Evolutionary conservation across 2,329 filamentous ascomycete species (phyloP), one percentile per base, ranked within the genome.

Genomic region (Colletotrichum somersetense): DNA sequence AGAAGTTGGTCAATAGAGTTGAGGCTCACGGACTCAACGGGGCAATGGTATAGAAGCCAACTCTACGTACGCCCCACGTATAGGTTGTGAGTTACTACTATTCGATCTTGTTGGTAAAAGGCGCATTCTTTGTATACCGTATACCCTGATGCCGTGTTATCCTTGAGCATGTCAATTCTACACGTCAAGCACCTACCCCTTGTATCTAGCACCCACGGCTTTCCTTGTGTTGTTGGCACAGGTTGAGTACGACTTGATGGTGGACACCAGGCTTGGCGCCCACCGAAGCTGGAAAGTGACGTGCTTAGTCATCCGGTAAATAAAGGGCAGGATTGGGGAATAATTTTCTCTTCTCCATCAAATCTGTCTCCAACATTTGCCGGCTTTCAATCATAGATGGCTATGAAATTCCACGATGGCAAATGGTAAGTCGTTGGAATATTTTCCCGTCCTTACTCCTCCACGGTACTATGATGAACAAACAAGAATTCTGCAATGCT

Each of bases 1-100:
- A 98, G 90, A 95, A 94, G 82, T 85, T 98, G 79, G 89, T 98
- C 33, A 91, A 89, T 53, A 89, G 92, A 77, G 83, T 96, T 72
- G 95, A 97, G 82, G 86, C 86, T 20, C 85, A 84, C n/a, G 85
- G 86, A 1, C 80, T 85, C 52, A 87, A 86, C 62, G 85, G 85
- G n/a, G 83, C 82, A 23, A 81, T 85, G 75, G 80, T 81, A 56
- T 73, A 73, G 62, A 66, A 33, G 50, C 50, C 63, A 61, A 44
- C 55, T 59, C 20, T 18, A 81, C 80, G 73, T 83, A 80, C 75
- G 58, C 58, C 59, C 58, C 6, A 23, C 59, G 59, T 58, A 23
- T 40, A 57, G 33, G 57, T 62, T 23, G 66, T 55, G 69, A 64
- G 23, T 58, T 61, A 66, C 50, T 59, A 52, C 18, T 65, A 62